Conservation (phyloP, 1,284 basidiomycete species). For the Leccinum subfulvum region DNA sequence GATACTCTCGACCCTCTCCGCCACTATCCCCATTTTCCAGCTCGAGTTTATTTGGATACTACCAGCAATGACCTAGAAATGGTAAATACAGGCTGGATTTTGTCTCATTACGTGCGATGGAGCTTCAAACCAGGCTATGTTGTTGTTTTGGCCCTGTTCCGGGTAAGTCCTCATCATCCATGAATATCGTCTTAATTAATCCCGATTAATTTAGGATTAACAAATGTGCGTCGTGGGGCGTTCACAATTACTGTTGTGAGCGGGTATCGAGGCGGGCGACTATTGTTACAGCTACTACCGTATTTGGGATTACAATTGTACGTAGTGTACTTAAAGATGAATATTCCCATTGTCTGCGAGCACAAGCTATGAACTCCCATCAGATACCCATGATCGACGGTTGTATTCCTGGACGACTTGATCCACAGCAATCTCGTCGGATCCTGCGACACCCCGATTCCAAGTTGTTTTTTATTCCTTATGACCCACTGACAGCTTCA, state of each 20-base stretch:
- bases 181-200: neutral
- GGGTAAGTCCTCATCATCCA: neutral
- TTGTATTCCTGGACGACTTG: neutral
- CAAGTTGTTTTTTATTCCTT: neutral
- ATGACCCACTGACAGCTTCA: neutral
- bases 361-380: neutral
- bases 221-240: neutral
- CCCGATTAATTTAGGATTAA: neutral
- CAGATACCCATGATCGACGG: neutral
- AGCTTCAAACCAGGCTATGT: neutral
- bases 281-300: neutral
- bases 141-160: neutral
- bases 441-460: neutral
- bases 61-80: neutral
- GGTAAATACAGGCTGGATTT: neutral
- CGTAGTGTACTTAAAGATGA: neutral
- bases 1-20: neutral
- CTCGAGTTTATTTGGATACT: neutral
- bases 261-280: neutral
- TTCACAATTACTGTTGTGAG: neutral
- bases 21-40: neutral
- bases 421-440: neutral
- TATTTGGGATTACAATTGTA: conserved; percentile 1
- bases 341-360: neutral
- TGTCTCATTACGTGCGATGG: neutral